phyloP scores from a whole-genome alignment of 129 eudicot genomes.

The Sambucus nigra region DNA sequence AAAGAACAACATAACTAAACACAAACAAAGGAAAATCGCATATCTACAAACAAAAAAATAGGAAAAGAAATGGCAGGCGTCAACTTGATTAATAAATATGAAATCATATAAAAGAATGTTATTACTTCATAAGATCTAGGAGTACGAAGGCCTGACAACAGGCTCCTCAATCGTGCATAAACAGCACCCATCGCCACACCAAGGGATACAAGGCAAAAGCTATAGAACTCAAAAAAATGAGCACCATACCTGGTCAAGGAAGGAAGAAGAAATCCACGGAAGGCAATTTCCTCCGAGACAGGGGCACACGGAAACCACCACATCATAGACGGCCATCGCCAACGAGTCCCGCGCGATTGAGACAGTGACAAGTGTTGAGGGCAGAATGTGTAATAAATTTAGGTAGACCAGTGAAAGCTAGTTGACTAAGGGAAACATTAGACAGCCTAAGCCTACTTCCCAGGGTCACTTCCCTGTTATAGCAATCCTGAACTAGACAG shows the following conservation, averaged over 20 bases:
- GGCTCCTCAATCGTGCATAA: slow-evolving; percentile 53
- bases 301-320: slow-evolving; percentile 67
- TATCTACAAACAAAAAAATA: neutral
- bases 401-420: slow-evolving; percentile 57
- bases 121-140: slow-evolving; percentile 54
- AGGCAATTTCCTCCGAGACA: slow-evolving; percentile 64
- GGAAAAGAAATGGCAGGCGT: slow-evolving; percentile 1
- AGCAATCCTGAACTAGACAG: slow-evolving; percentile 49
- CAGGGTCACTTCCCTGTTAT: slow-evolving; percentile 45
- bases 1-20: neutral
- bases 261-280: slow-evolving; percentile 68
- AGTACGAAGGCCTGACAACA: slow-evolving; percentile 59
- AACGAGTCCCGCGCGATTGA: slow-evolving; percentile 65
- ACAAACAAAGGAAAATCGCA: no score
- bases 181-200: slow-evolving; percentile 62
- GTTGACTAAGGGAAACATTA: slow-evolving; percentile 64
- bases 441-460: slow-evolving; percentile 52
- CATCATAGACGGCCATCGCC: slow-evolving; percentile 50
- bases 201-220: slow-evolving; percentile 64
- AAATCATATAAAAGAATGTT: slow-evolving; percentile 12
- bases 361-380: slow-evolving; percentile 47
- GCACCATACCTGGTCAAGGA: slow-evolving; percentile 67
- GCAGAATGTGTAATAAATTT: slow-evolving; percentile 37
- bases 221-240: slow-evolving; percentile 50
- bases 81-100: slow-evolving; percentile 3